Evolutionary conservation across 1,284 basidiomycete species (phyloP).

Genomic region (Tremellales sp.): DNA sequence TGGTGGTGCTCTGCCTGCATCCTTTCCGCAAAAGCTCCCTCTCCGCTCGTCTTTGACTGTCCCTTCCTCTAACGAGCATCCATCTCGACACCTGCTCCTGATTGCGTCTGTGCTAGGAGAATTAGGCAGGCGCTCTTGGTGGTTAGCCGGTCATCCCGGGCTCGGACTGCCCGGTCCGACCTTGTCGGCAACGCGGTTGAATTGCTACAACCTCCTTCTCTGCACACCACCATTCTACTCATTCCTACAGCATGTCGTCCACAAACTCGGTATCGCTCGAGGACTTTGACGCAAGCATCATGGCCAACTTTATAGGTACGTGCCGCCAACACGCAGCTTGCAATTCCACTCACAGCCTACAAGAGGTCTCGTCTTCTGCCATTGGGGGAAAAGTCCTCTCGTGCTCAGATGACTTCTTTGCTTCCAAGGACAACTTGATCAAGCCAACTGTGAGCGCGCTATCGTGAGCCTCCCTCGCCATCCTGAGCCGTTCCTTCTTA

Average conservation of each 20-base stretch:
- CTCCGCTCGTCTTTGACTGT: too few relatives aligned
- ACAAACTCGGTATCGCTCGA: slow-evolving; percentile 51
- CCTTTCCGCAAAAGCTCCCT: too few relatives aligned
- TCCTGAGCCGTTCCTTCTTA: slow-evolving; percentile 11
- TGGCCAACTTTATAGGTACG: slow-evolving; percentile 59
- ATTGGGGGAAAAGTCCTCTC: slow-evolving; percentile 72
- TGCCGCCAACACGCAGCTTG: not conserved
- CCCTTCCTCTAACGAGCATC: too few relatives aligned
- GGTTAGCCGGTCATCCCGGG: too few relatives aligned
- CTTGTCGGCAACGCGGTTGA: too few relatives aligned
- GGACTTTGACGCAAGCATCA: slow-evolving; percentile 58
- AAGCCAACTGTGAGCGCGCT: slow-evolving; percentile 63
- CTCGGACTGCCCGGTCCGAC: too few relatives aligned
- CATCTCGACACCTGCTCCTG: too few relatives aligned
- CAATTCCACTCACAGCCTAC: not conserved
- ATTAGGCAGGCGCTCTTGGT: too few relatives aligned
- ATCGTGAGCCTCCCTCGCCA: slow-evolving; percentile 4
- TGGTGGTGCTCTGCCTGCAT: too few relatives aligned
- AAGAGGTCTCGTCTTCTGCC: slow-evolving; percentile 84
- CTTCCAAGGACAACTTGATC: slow-evolving; percentile 76
- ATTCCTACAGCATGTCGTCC: slow-evolving; percentile 1
- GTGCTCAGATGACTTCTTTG: slow-evolving; percentile 95
- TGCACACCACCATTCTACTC: too few relatives aligned
- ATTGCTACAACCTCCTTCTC: too few relatives aligned
- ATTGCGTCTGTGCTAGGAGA: too few relatives aligned